Conservation (phyloP, 352 stramenopile species). For the Phytophthora hibernalis region DNA sequence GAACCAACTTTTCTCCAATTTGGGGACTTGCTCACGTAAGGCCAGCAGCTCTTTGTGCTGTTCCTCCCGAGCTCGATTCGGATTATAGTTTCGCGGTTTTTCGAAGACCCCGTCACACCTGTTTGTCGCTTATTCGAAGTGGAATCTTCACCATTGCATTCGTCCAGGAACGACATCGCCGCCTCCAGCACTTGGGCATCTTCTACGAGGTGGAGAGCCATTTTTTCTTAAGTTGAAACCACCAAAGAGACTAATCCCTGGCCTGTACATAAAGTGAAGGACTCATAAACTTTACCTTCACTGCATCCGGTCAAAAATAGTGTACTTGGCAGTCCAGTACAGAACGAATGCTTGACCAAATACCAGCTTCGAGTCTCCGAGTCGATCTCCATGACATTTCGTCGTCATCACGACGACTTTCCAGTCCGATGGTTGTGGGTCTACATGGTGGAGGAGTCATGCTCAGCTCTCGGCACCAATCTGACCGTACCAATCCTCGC, state of each 20-base stretch:
- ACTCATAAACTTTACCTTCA: too few relatives aligned
- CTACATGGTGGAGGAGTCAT: slow-evolving; percentile 12
- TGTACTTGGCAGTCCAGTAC: not conserved
- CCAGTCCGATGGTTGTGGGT: slow-evolving; percentile 15
- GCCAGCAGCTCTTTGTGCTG: slow-evolving; percentile 29
- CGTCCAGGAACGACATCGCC: slow-evolving; percentile 39
- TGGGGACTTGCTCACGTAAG: slow-evolving; percentile 21
- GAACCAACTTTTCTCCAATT: slow-evolving; percentile 22
- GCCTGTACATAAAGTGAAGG: too few relatives aligned
- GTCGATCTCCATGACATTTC: not conserved
- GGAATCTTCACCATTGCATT: slow-evolving; percentile 6
- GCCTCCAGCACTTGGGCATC: slow-evolving; percentile 30
- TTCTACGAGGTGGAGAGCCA: slow-evolving; percentile 28
- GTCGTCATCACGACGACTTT: slow-evolving; percentile 1
- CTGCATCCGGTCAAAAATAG: too few relatives aligned
- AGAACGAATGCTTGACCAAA: not conserved
- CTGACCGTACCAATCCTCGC: not conserved
- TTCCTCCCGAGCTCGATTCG: slow-evolving; percentile 36
- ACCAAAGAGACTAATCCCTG: too few relatives aligned
- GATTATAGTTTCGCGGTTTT: slow-evolving; percentile 29
- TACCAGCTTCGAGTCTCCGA: not conserved
- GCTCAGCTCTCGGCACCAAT: slow-evolving; percentile 11
- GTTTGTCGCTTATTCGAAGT: not conserved
- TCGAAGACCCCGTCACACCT: not conserved
- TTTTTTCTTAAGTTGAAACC: too few relatives aligned